phyloP scores from a whole-genome alignment of 2,329 filamentous ascomycete species.

The Colletotrichum lupini region DNA sequence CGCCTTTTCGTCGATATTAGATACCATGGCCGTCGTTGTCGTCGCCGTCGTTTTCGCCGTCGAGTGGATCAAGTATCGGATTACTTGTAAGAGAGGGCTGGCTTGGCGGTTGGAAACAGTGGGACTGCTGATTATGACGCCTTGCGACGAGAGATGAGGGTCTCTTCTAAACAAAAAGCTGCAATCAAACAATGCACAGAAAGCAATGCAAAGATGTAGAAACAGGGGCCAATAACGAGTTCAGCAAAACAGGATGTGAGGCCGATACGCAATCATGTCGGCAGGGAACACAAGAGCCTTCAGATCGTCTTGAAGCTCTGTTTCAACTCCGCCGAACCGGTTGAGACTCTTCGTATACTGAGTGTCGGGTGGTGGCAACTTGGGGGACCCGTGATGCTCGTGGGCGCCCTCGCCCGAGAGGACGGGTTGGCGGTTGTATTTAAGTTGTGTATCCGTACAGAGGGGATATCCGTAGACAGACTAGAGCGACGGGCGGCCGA shows the following conservation, averaged over 20 bases:
- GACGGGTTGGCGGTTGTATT: conserved; percentile 22
- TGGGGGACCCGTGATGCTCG: not conserved
- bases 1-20: conserved; percentile 17
- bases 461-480: no score
- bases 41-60: not conserved
- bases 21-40: conserved; percentile 1
- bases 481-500: no score
- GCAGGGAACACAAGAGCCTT: not conserved
- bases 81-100: not conserved
- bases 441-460: conserved; percentile 7
- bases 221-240: not conserved
- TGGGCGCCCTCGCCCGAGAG: not conserved
- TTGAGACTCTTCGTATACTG: not conserved
- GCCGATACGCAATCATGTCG: conserved; percentile 8
- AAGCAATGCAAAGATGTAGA: not conserved
- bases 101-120: not conserved
- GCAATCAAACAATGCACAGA: not conserved
- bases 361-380: not conserved
- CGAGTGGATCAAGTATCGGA: not conserved
- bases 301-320: not conserved
- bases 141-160: not conserved
- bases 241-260: not conserved
- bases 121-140: not conserved
- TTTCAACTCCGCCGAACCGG: not conserved
- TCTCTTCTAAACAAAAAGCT: not conserved